These are phyloP conservation scores for Scedosporium minutisporum DNA, from an alignment of 2,329 filamentous ascomycete genomes.

Conservation along the genomic window DNA sequence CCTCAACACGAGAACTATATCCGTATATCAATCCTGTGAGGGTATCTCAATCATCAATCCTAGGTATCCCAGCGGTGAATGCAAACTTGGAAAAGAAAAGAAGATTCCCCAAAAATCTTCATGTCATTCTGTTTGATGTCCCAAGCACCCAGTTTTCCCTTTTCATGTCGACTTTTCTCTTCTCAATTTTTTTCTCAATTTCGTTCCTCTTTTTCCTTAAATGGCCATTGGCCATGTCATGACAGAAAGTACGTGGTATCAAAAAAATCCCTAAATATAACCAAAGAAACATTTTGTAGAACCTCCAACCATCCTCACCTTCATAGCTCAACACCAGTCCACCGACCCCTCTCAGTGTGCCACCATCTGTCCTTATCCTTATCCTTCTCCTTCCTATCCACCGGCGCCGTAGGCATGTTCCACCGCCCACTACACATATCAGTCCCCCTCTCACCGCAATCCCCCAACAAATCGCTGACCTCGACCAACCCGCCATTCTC, in stretches of 20 bases:
- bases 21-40: neutral
- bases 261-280: too few relatives aligned
- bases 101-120: neutral
- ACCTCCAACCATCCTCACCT: neutral
- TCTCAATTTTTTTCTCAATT: neutral
- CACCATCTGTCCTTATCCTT: constrained; percentile 41
- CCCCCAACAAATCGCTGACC: constrained; percentile 38
- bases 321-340: constrained; percentile 20
- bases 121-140: neutral
- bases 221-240: too few relatives aligned
- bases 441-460: constrained; percentile 29
- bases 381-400: constrained; percentile 28
- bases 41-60: neutral
- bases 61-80: too few relatives aligned
- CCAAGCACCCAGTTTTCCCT: neutral
- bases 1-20: too few relatives aligned
- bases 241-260: too few relatives aligned
- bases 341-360: constrained; percentile 39
- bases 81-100: neutral
- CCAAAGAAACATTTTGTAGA: too few relatives aligned
- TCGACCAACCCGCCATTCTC: constrained; percentile 47
- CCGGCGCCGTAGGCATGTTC: constrained; percentile 28
- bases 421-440: constrained; percentile 36
- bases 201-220: neutral
- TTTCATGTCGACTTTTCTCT: neutral